A percentile compares a stretch with the other conserved stretches of the same genome.
These are phyloP conservation scores for Arthrobotrys conoides DNA, from an alignment of 2,329 filamentous ascomycete species.

Conservation along the genomic window DNA sequence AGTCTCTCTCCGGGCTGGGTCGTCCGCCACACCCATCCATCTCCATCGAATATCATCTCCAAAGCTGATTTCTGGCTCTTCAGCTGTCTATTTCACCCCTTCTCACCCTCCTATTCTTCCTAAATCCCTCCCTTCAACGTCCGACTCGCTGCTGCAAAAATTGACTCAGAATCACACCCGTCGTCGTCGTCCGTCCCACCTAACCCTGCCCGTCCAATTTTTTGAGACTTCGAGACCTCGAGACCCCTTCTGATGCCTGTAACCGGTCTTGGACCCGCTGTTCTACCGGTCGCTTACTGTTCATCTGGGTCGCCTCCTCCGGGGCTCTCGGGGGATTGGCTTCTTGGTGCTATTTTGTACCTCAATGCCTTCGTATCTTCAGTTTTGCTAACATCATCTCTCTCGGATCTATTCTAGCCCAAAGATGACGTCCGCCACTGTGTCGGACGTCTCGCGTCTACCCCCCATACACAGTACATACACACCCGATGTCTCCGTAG, in stretches of 20 bases:
- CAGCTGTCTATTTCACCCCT: slow-evolving; percentile 37
- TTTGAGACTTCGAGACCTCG: slow-evolving; percentile 24
- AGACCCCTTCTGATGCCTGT: slow-evolving; percentile 53
- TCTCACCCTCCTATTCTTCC: slow-evolving; percentile 41
- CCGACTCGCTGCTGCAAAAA: slow-evolving; percentile 50
- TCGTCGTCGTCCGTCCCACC: slow-evolving; percentile 59
- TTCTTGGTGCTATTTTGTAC: slow-evolving; percentile 41
- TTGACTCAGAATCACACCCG: slow-evolving; percentile 38
- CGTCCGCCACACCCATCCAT: slow-evolving; percentile 46
- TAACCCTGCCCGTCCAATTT: slow-evolving; percentile 35
- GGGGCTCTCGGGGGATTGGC: slow-evolving; percentile 58
- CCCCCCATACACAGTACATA: slow-evolving; percentile 59
- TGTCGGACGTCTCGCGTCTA: slow-evolving; percentile 61
- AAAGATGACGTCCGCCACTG: slow-evolving; percentile 57
- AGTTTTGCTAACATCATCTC: slow-evolving; percentile 42
- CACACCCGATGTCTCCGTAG: slow-evolving; percentile 56
- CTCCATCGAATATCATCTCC: slow-evolving; percentile 46
- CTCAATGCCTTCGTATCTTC: slow-evolving; percentile 47
- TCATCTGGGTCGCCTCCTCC: slow-evolving; percentile 54
- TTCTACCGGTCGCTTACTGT: slow-evolving; percentile 44
- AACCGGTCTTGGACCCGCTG: slow-evolving; percentile 41
- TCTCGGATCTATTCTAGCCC: slow-evolving; percentile 20
- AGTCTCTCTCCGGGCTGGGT: slow-evolving; percentile 54
- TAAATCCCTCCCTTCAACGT: slow-evolving; percentile 35
- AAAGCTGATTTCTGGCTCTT: slow-evolving; percentile 32